phyloP scores from a whole-genome alignment of 495 filamentous ascomycete genomes.

The Amorphotheca resinae region DNA sequence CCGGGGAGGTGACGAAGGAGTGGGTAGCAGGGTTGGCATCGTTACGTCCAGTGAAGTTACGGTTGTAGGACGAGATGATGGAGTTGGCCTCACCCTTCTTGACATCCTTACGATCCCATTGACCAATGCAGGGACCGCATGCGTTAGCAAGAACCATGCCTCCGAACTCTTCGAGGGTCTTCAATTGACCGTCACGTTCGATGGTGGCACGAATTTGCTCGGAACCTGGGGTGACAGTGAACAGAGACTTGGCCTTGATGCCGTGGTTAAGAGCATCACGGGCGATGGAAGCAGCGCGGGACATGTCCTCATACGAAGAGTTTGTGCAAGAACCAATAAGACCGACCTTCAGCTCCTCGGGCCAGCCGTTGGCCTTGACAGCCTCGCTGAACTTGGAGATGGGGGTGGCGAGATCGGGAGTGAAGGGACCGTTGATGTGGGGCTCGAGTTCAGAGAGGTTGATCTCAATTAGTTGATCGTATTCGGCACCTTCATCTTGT shows the following conservation, averaged over 20 bases:
- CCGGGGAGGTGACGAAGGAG: conserved; percentile 96
- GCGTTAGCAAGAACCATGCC: conserved; percentile 95
- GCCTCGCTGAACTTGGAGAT: conserved; percentile 96
- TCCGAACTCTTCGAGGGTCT: conserved; percentile 96
- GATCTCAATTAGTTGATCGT: conserved; percentile 93
- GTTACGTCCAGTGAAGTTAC: conserved; percentile 99
- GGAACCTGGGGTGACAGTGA: conserved; percentile 91
- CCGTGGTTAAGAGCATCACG: conserved; percentile 90
- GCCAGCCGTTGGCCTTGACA: conserved; percentile 90
- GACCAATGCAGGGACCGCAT: conserved; percentile 48
- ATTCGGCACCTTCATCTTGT: conserved; percentile 88
- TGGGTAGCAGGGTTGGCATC: conserved; percentile 98
- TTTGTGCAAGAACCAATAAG: conserved; percentile 98
- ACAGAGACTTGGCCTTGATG: conserved; percentile 83
- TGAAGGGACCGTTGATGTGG: conserved; percentile 98
- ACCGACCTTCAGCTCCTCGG: conserved; percentile 93
- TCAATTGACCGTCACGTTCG: conserved; percentile 76
- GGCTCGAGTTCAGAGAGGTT: conserved; percentile 92
- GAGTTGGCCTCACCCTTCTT: conserved; percentile 97
- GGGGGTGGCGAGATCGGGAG: conserved; percentile 95
- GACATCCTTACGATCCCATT: conserved; percentile 92
- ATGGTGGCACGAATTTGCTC: conserved; percentile 98
- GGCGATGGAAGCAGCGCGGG: conserved; percentile 85
- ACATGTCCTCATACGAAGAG: conserved; percentile 99
- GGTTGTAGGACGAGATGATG: conserved; percentile 93